Evolutionary conservation across 169 alveolate species (phyloP).

Genomic region (Plasmodium vivax): DNA sequence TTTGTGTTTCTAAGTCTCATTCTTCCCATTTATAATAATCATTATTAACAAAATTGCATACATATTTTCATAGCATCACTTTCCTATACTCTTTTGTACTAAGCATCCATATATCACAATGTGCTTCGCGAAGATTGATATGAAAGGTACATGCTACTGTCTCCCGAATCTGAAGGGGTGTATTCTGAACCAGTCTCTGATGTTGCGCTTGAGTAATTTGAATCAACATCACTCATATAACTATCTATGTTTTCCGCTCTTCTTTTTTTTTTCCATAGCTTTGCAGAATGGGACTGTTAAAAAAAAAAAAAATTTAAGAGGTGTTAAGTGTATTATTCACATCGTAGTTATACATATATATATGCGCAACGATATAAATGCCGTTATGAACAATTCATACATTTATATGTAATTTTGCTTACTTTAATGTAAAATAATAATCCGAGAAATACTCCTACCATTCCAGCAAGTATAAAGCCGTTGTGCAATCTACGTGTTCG

Average conservation of each 20-base stretch:
- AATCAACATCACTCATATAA: not conserved
- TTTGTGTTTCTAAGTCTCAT: not conserved
- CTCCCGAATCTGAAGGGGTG: not conserved
- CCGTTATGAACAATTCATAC: not conserved
- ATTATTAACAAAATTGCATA: not conserved
- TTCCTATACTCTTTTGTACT: not conserved
- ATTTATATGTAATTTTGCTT: not conserved
- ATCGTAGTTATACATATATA: not conserved
- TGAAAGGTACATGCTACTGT: not conserved
- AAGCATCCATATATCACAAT: not conserved
- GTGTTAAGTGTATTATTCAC: not conserved
- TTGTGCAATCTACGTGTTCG: not conserved
- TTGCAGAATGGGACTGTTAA: not conserved
- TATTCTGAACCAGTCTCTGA: too few species aligned
- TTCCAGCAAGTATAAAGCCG: not conserved
- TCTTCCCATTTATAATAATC: not conserved
- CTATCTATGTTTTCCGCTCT: not conserved
- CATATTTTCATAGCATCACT: not conserved
- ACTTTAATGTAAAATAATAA: not conserved
- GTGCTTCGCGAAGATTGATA: not conserved
- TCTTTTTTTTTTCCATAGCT: not conserved
- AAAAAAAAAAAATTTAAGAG: not conserved
- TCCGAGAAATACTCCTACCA: not conserved
- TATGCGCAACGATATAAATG: not conserved
- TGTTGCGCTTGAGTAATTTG: not conserved